Base-by-base conservation (phyloP, 2,329 filamentous ascomycete genomes). In the Aureobasidium sp. region DNA sequence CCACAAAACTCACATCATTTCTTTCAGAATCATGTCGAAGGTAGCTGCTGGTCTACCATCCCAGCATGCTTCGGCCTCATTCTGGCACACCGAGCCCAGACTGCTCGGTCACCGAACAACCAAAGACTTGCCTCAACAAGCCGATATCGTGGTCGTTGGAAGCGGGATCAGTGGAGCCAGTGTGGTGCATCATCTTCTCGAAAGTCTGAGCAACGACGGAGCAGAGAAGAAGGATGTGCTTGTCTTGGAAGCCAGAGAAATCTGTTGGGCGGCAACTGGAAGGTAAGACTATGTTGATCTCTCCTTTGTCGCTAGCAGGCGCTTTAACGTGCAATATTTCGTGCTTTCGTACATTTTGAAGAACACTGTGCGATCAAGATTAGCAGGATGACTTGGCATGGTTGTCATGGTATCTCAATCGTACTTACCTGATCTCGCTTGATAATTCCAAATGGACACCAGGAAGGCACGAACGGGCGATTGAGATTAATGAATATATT, bases 201-300 rank as follows among this genome's bases (percentile, higher is more conserved):
- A 51, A n/a, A 48, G 27, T 13, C 39, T 50, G 42, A 29, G 46
- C n/a, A n/a, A 41, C 0, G 42, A 13, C 37, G 52, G 47, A 23
- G 39, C 36, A 26, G 29, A 55, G 15, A 63, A 64, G 39, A 69
- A 75, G 42, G 77, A 79, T 5, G 81, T 91, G 8, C 78, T 92
- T 6, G 81, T 92, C 77, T 78, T 93, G 5, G 89, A 93, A 74
- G 89, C 89, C 15, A 80, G 89, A 68, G 89, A 92, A 76, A 88
- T 86, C 4, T 92, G 89, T 70, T 91, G 84, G 83, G 89, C 89
- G 20, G 89, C 89, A n/a, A 93, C 89, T 1, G 89, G 89, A n/a
- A 77, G 89, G 70, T 87, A 89, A 20, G 20, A 84, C 4, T 55
- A 20, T 26, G 2, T 27, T 3, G 6, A 41, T 15, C n/a, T 15